A percentile compares a stretch with the other conserved stretches of the same genome.
Evolutionary conservation across 75 land plant genomes (phyloP).

Genomic region (Pseudotsuga menziesii): DNA sequence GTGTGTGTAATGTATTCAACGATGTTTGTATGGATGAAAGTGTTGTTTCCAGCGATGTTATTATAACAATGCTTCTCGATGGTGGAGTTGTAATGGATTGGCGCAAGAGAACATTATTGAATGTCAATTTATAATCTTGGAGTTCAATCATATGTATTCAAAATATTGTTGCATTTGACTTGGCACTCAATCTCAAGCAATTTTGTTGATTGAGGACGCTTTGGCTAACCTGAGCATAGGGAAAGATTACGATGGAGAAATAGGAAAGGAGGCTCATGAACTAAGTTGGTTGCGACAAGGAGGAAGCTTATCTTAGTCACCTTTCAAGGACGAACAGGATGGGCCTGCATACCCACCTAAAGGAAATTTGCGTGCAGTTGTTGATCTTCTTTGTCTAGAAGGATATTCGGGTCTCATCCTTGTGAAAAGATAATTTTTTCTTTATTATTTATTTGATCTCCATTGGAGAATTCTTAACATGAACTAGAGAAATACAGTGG

Average conservation of each 20-base stretch:
- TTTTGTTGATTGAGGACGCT: conserved; percentile 93
- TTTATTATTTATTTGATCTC: no score
- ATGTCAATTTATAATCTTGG: no score
- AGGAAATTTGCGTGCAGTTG: conserved; percentile 68
- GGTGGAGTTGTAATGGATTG: no score
- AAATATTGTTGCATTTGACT: conserved; percentile 56
- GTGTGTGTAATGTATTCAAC: no score
- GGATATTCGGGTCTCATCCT: conserved; percentile 80
- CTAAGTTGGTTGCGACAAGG: conserved; percentile 36
- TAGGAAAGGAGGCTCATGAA: conserved; percentile 19
- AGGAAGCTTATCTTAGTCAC: conserved; percentile 8
- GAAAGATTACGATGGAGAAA: conserved; percentile 22
- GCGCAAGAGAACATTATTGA: no score
- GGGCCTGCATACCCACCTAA: conserved; percentile 74
- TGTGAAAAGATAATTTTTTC: conserved; percentile 76
- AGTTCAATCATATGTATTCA: no score
- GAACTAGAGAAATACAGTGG: no score
- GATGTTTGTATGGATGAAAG: no score
- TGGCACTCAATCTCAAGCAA: conserved; percentile 17
- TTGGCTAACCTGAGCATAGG: conserved; percentile 65
- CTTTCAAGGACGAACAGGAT: conserved; percentile 23
- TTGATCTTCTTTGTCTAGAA: conserved; percentile 73
- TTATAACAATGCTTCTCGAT: no score
- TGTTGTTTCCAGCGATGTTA: no score
- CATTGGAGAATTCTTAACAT: no score